A percentile compares a stretch with the other conserved stretches of the same genome.
phyloP scores from a whole-genome alignment of 805 yeast genomes.

The Phaffomyces thermotolerans region DNA sequence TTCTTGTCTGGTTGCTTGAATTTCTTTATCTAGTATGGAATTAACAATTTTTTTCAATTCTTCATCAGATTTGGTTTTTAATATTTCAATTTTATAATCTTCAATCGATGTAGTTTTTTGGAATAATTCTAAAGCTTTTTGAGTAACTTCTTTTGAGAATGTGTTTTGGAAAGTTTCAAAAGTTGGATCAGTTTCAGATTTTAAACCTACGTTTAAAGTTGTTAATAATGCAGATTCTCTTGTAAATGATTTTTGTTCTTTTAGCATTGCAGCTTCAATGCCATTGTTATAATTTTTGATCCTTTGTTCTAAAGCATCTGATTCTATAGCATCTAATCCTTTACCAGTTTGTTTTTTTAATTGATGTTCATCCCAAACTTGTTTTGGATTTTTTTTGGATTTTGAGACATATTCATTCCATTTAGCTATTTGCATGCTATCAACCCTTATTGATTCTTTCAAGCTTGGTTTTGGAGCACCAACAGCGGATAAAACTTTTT shows the following conservation, averaged over 20 bases:
- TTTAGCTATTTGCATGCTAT: constrained; percentile 59
- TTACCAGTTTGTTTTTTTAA: constrained; percentile 29
- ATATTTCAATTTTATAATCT: constrained; percentile 9
- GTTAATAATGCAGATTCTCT: constrained; percentile 14
- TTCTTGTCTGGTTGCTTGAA: constrained; percentile 21
- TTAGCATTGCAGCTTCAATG: constrained; percentile 17
- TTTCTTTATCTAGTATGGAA: constrained; percentile 7
- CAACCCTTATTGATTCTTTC: constrained; percentile 58
- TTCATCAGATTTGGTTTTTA: constrained; percentile 10
- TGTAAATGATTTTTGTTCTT: constrained; percentile 16
- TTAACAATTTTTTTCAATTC: constrained; percentile 7
- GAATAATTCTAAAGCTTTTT: constrained; percentile 19
- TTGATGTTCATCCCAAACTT: constrained; percentile 29
- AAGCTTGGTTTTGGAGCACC: constrained; percentile 81
- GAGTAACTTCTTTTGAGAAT: constrained; percentile 16
- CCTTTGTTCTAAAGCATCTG: constrained; percentile 11
- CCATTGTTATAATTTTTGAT: constrained; percentile 12
- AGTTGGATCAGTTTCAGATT: constrained; percentile 9
- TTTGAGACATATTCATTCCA: constrained; percentile 70
- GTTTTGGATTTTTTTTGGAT: constrained; percentile 41
- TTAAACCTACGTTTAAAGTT: constrained; percentile 13
- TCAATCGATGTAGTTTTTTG: constrained; percentile 12
- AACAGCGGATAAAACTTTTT: constrained; percentile 73
- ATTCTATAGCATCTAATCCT: constrained; percentile 14
- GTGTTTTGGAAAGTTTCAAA: constrained; percentile 6